Conservation (phyloP, 352 stramenopile species). For the Pythium dissimile region DNA sequence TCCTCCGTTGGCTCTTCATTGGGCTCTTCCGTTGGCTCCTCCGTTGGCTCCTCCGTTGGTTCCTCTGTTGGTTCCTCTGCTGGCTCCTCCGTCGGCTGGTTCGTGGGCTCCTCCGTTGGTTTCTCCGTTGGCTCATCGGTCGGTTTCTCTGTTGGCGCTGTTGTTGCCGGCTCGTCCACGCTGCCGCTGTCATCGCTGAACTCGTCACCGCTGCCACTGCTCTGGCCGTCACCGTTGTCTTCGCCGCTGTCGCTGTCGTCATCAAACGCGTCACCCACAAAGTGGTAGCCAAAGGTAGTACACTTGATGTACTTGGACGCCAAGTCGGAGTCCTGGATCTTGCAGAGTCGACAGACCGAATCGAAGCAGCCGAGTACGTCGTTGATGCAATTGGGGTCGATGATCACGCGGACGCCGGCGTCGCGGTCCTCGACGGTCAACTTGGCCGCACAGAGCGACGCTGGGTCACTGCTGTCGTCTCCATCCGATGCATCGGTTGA, state of each 20-base stretch:
- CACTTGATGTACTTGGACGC: constrained; percentile 3
- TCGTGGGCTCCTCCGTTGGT: neutral
- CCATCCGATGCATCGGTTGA: neutral
- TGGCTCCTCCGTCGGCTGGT: neutral
- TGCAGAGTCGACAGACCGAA: constrained; percentile 12
- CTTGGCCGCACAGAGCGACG: neutral
- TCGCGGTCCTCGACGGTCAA: constrained; percentile 11
- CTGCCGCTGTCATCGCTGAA: constrained; percentile 6
- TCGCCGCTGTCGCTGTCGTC: neutral
- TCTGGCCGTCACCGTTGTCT: neutral
- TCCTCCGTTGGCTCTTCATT: neutral
- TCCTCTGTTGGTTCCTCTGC: neutral
- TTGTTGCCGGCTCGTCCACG: neutral
- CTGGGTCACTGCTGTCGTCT: neutral
- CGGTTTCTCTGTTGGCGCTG: neutral
- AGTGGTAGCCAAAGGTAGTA: constrained; percentile 12
- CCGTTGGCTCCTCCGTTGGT: constrained; percentile 1
- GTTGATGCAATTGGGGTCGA: constrained; percentile 17
- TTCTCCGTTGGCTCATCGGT: neutral
- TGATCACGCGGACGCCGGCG: constrained; percentile 18
- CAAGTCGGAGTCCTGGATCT: neutral
- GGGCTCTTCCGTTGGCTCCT: neutral
- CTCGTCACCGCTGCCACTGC: constrained; percentile 6
- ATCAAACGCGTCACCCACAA: neutral
- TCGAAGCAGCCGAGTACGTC: constrained; percentile 10